A percentile compares a stretch with the other conserved stretches of the same genome.
Evolutionary conservation across 73 alveolate species (phyloP).

Genomic region (Paramecium octaurelia): DNA sequence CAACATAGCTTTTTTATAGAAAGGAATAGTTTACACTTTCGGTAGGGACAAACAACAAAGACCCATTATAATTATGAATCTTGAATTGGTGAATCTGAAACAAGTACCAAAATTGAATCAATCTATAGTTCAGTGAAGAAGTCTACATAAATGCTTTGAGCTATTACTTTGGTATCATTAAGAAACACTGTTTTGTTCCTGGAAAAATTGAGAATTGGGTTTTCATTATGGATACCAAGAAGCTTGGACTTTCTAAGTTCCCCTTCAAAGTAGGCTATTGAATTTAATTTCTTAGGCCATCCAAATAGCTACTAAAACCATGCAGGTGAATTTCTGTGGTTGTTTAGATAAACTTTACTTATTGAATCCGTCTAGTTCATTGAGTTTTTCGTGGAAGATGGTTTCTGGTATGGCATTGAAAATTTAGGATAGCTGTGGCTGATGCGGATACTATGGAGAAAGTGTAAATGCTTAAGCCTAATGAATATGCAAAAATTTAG

Average conservation of each 20-base stretch:
- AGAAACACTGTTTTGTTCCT: slow-evolving; percentile 43
- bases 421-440: background rate
- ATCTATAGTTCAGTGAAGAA: slow-evolving; percentile 5
- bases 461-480: slow-evolving; percentile 52
- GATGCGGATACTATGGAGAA: slow-evolving; percentile 61
- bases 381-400: slow-evolving; percentile 61
- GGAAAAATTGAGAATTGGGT: slow-evolving; percentile 58
- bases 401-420: slow-evolving; percentile 7
- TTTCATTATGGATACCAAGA: slow-evolving; percentile 59
- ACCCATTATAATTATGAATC: slow-evolving; percentile 51
- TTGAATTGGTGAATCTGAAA: slow-evolving; percentile 34
- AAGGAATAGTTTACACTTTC: slow-evolving; percentile 46
- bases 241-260: slow-evolving; percentile 37
- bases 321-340: slow-evolving; percentile 59
- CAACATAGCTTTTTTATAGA: slow-evolving; percentile 24
- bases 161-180: slow-evolving; percentile 29
- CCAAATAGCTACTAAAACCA: slow-evolving; percentile 26
- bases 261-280: slow-evolving; percentile 13
- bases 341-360: slow-evolving; percentile 55
- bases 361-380: slow-evolving; percentile 41
- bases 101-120: background rate
- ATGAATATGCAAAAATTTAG: background rate
- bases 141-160: slow-evolving; percentile 46
- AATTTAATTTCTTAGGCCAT: background rate
- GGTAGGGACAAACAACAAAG: slow-evolving; percentile 61